phyloP scores from a whole-genome alignment of 176 grass and related monocot genomes.

The Saccharum spontaneum region DNA sequence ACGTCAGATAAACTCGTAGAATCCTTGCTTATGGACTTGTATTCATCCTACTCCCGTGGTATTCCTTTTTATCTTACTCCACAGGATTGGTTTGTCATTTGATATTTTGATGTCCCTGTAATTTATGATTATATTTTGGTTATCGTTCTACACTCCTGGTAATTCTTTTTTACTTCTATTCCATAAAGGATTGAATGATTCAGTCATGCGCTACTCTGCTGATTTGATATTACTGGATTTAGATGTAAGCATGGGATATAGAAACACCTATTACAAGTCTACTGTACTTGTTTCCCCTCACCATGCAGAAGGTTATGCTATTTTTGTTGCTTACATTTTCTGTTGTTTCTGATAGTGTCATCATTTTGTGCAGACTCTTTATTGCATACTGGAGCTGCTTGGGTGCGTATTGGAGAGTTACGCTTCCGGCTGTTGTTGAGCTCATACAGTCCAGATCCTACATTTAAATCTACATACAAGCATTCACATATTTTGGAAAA shows the following conservation, averaged over 20 bases:
- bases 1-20: constrained; percentile 57
- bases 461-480: no score
- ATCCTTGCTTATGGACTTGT: constrained; percentile 71
- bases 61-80: constrained; percentile 28
- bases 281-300: not conserved
- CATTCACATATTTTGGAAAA: no score
- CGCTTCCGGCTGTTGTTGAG: no score
- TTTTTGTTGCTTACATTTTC: no score
- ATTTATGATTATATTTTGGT: not conserved
- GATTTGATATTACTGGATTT: not conserved
- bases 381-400: no score
- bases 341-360: no score
- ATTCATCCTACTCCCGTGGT: constrained; percentile 41
- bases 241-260: not conserved
- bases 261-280: not conserved
- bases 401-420: no score
- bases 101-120: not conserved
- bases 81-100: not conserved
- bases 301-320: not conserved
- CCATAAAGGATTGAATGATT: not conserved
- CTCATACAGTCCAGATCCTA: no score
- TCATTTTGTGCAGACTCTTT: no score
- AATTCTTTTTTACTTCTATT: not conserved
- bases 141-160: not conserved
- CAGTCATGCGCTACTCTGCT: not conserved